These are phyloP conservation scores for Backusella circina DNA, from an alignment of 192 early-diverging fungal species.

Conservation along the genomic window DNA sequence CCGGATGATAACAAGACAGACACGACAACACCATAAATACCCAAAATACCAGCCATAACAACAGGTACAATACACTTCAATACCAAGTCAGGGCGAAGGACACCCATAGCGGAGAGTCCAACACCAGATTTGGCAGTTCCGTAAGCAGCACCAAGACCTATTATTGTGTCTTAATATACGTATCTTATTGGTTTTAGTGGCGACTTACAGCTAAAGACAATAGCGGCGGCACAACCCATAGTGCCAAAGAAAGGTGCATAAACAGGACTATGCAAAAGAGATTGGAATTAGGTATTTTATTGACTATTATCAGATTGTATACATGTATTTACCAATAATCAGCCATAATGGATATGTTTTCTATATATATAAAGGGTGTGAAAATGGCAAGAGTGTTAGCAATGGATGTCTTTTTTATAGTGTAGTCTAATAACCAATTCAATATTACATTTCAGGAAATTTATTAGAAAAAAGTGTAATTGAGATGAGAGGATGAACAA, in stretches of 20 bases:
- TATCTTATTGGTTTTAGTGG: not conserved
- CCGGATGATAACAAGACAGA: slow-evolving; percentile 85
- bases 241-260: slow-evolving; percentile 96
- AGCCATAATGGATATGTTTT: not conserved
- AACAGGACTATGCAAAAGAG: slow-evolving; percentile 60
- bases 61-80: slow-evolving; percentile 92
- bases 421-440: not conserved
- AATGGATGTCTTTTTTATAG: not conserved
- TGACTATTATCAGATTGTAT: not conserved
- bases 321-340: slow-evolving; percentile 4
- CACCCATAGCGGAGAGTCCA: slow-evolving; percentile 92
- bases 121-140: slow-evolving; percentile 97
- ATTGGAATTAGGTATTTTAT: not conserved
- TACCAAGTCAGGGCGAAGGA: slow-evolving; percentile 89
- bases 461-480: not conserved
- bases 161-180: not conserved
- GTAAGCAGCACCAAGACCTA: slow-evolving; percentile 94
- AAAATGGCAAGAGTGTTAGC: not conserved
- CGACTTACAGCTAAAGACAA: slow-evolving; percentile 84
- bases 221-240: slow-evolving; percentile 85
- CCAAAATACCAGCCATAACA: slow-evolving; percentile 99
- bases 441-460: not conserved
- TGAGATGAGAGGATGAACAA: not conserved
- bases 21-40: slow-evolving; percentile 96
- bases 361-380: not conserved